Percentiles rank a stretch among this genome's conserved stretches.
Conservation (phyloP, 2,329 filamentous ascomycete species). For the Neoascochyta sp. region DNA sequence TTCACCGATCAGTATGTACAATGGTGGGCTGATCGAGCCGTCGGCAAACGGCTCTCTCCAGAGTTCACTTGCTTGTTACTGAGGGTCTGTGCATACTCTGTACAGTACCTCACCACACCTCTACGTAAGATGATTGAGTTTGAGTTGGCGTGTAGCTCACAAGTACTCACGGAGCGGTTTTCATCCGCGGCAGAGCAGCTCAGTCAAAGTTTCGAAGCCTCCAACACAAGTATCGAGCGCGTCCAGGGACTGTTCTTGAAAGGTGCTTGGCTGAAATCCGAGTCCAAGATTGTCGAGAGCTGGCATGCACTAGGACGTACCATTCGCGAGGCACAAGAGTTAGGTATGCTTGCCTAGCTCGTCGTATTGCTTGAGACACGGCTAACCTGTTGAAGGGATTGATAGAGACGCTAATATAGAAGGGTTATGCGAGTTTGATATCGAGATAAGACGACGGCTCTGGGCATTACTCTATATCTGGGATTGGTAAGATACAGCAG, state of each 20-base stretch:
- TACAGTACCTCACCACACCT: conserved; percentile 41
- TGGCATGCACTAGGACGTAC: conserved; percentile 47
- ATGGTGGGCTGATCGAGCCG: conserved; percentile 45
- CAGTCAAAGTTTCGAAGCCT: conserved; percentile 43
- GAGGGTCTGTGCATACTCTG: conserved; percentile 46
- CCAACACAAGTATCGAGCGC: conserved; percentile 44
- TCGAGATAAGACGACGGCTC: conserved; percentile 46
- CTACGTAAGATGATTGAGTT: conserved; percentile 43
- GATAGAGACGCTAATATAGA: conserved; percentile 40
- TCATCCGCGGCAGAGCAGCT: conserved; percentile 44
- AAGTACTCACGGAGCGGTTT: conserved; percentile 42
- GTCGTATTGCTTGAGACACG: neutral
- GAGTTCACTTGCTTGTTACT: conserved; percentile 49
- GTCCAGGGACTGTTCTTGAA: conserved; percentile 51
- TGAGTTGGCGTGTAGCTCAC: conserved; percentile 42
- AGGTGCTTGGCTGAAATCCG: conserved; percentile 48
- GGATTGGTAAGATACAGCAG: conserved; percentile 43
- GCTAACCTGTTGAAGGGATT: conserved; percentile 22
- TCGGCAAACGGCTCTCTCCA: conserved; percentile 35
- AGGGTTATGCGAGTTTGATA: conserved; percentile 44
- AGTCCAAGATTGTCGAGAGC: conserved; percentile 47
- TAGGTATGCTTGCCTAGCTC: conserved; percentile 40
- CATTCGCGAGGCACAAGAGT: conserved; percentile 49
- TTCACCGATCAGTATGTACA: conserved; percentile 45
- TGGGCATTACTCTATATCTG: conserved; percentile 49